Conservation (phyloP, 2,329 filamentous ascomycete species). For the Cladosporium sp. region DNA sequence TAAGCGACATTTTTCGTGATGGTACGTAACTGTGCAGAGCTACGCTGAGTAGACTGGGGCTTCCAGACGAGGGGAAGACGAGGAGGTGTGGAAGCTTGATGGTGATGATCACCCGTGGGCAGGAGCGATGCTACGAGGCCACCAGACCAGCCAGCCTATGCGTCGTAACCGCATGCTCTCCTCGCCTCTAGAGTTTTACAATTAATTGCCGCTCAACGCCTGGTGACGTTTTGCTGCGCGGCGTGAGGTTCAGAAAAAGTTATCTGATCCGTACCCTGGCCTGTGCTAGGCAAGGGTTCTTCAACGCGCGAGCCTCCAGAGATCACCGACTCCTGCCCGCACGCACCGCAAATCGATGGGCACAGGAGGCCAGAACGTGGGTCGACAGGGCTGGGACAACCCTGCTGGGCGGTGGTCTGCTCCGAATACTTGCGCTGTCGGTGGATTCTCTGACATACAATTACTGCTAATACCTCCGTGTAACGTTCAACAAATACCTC, state of each 20-base stretch:
- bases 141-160: no score
- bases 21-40: background rate
- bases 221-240: no score
- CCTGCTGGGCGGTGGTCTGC: conserved; percentile 4
- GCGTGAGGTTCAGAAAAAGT: conserved; percentile 10
- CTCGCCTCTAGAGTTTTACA: no score
- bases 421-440: background rate
- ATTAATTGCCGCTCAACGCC: no score
- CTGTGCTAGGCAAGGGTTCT: background rate
- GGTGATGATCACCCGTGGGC: background rate
- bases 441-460: background rate
- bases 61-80: background rate
- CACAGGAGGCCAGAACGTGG: background rate
- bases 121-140: background rate
- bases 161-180: background rate
- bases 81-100: no score
- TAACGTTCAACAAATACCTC: no score
- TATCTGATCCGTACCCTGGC: no score
- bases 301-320: no score
- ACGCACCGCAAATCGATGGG: no score
- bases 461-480: background rate
- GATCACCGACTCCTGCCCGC: background rate
- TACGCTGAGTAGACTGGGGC: background rate
- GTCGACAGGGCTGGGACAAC: conserved; percentile 6
- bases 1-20: conserved; percentile 1